Base-by-base conservation (phyloP, 1,284 basidiomycete genomes). In the Austroboletus novae-zelandiae region DNA sequence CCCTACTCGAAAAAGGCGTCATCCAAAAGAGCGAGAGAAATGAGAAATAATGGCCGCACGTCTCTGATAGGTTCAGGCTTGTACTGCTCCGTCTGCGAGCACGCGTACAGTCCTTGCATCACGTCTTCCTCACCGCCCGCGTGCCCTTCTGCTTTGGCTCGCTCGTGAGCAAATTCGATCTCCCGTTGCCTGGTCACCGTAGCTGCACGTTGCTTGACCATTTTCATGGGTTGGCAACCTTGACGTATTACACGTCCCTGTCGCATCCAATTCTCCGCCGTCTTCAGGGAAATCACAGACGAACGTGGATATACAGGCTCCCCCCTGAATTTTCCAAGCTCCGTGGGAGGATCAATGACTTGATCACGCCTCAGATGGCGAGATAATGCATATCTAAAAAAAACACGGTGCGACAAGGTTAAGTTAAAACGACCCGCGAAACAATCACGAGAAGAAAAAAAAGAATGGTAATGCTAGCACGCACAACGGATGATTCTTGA, bases 181-280 rank as follows among this genome's bases (percentile, higher is more conserved):
- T 91, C 93, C 23, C 96, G 79, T 68, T 87, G 81, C 57, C 84
- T 84, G 57, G 84, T 80, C 39, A 98, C 76, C 0, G 96, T 99
- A 42, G 86, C 85, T 1, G 90, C 86, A 5, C 91, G 81, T 61
- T 90, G 79, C 71, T 97, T 98, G 57, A 92, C 85, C 77, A 84
- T 84, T 72, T 98, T 99, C 71, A 98, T 75, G 4, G 96, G 87
- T 58, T 94, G 89, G 60, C 85, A 84, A 9, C 87, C 86, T 50
- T 81, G 76, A 59, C 80, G 82, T 52, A 98, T 75, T 46, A 75
- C 74, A 27, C 93, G 79, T 0, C 97, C 94, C 41, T 83, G 83
- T 11, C 95, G 84, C 84, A 96, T 89, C 94, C 95, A 99, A 62
- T 91, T 95, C 66, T 98, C 95, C 17, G 91, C 82, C 2, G 91